Conservation (phyloP, 1,284 basidiomycete species). For the Phellinidium pouzarii region DNA sequence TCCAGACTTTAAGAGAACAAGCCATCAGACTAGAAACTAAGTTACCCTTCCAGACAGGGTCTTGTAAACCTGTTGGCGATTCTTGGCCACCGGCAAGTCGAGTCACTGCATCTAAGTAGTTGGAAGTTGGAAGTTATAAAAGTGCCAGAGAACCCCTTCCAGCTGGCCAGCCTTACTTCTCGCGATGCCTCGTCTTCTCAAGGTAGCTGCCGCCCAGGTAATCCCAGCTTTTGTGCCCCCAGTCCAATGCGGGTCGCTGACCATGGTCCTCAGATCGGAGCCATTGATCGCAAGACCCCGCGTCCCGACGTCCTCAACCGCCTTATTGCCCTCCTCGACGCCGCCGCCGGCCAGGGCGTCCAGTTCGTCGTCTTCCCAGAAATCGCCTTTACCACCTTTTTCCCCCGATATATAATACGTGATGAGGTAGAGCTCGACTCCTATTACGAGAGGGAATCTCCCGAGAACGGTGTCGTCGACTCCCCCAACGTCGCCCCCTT, state of each 20-base stretch:
- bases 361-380: conserved; percentile 19
- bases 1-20: background rate
- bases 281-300: conserved; percentile 13
- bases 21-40: background rate
- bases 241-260: conserved; percentile 9
- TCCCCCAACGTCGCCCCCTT: conserved; percentile 14
- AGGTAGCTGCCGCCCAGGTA: conserved; percentile 5
- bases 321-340: conserved; percentile 16
- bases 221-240: conserved; percentile 3
- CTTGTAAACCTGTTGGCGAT: background rate
- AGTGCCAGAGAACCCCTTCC: no score
- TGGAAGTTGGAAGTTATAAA: no score
- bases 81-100: background rate
- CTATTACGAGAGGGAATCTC: conserved; percentile 13
- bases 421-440: conserved; percentile 17
- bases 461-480: conserved; percentile 9
- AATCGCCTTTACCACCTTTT: conserved; percentile 19
- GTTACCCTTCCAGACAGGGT: background rate
- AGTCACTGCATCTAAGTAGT: background rate
- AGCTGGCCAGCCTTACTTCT: background rate
- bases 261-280: conserved; percentile 16
- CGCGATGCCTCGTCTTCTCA: conserved; percentile 8
- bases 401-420: conserved; percentile 19
- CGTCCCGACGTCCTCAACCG: conserved; percentile 11
- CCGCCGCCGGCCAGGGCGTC: conserved; percentile 12